Evolutionary conservation across 2,329 filamentous ascomycete genomes (phyloP).

Genomic region (Colletotrichum cereale): DNA sequence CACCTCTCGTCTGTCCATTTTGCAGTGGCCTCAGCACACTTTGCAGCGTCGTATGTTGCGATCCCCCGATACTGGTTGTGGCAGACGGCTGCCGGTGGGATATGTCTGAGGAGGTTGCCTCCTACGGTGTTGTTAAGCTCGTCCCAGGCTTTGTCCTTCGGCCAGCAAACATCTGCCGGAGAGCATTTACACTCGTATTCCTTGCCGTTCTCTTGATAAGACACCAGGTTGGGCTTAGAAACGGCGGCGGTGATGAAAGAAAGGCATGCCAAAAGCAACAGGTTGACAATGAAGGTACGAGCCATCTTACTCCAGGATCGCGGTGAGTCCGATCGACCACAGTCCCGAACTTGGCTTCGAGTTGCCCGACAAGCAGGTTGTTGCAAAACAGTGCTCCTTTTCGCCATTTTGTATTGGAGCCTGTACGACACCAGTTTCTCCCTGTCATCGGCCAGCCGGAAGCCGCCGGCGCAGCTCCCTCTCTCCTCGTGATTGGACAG

Average conservation of each 20-base stretch:
- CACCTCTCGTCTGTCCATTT: constrained; percentile 52
- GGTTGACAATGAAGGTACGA: constrained; percentile 9
- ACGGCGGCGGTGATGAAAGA: constrained; percentile 10
- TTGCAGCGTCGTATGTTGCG: constrained; percentile 52
- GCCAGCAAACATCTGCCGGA: constrained; percentile 65
- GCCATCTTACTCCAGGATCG: constrained; percentile 15
- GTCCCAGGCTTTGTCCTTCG: constrained; percentile 55
- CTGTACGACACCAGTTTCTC: constrained; percentile 3
- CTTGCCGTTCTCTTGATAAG: constrained; percentile 27
- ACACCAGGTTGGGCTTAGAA: constrained; percentile 4
- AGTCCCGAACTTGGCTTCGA: not conserved
- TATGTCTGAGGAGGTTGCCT: constrained; percentile 61
- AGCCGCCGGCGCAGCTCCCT: constrained; percentile 17
- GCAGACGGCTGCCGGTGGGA: constrained; percentile 61
- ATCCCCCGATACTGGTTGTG: constrained; percentile 49
- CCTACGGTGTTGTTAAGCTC: constrained; percentile 60
- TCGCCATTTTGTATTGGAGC: constrained; percentile 27
- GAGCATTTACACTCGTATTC: constrained; percentile 56
- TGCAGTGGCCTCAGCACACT: constrained; percentile 49
- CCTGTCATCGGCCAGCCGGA: not conserved
- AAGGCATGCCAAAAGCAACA: constrained; percentile 2
- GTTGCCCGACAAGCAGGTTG: not conserved
- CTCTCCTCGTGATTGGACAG: constrained; percentile 7
- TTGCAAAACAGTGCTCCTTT: constrained; percentile 11
- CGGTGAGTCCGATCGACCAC: not conserved